Conservation (phyloP, 345 rosid genomes). For the Brassica nigra region DNA sequence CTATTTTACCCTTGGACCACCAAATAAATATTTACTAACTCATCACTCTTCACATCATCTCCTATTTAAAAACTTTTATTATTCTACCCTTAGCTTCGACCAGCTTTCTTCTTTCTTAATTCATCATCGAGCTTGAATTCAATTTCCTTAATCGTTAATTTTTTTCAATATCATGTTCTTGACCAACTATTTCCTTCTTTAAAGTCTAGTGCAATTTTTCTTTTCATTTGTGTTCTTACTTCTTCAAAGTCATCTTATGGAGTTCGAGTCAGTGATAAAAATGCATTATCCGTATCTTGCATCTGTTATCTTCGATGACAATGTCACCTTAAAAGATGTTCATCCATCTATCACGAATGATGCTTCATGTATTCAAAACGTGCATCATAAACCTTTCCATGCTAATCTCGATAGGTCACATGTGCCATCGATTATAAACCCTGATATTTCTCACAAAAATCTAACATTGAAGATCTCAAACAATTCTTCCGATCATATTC, state of each 20-base stretch:
- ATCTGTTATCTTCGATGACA: slow-evolving; percentile 34
- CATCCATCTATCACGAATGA: slow-evolving; percentile 14
- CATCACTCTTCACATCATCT: neutral
- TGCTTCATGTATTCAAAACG: slow-evolving; percentile 1
- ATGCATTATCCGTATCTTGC: slow-evolving; percentile 48
- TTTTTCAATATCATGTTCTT: neutral
- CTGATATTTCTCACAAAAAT: slow-evolving; percentile 24
- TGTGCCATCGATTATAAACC: slow-evolving; percentile 11
- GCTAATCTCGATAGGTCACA: slow-evolving; percentile 9
- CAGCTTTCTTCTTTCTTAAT: slow-evolving; percentile 8
- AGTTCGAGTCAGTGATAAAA: slow-evolving; percentile 43
- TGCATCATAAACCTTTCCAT: slow-evolving; percentile 29
- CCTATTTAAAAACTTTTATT: slow-evolving; percentile 9
- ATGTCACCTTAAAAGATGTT: slow-evolving; percentile 13
- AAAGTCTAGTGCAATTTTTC: neutral
- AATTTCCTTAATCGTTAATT: neutral
- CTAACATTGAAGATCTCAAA: slow-evolving; percentile 25
- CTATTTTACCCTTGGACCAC: slow-evolving; percentile 25
- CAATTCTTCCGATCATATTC: neutral
- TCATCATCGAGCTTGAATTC: slow-evolving; percentile 2
- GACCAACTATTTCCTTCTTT: slow-evolving; percentile 11
- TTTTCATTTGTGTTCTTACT: neutral
- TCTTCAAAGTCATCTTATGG: slow-evolving; percentile 45
- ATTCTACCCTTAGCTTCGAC: neutral
- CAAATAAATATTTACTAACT: slow-evolving; percentile 34